These are phyloP conservation scores for Lithospermum erythrorhizon DNA, from an alignment of 257 asterid species.

Conservation along the genomic window DNA sequence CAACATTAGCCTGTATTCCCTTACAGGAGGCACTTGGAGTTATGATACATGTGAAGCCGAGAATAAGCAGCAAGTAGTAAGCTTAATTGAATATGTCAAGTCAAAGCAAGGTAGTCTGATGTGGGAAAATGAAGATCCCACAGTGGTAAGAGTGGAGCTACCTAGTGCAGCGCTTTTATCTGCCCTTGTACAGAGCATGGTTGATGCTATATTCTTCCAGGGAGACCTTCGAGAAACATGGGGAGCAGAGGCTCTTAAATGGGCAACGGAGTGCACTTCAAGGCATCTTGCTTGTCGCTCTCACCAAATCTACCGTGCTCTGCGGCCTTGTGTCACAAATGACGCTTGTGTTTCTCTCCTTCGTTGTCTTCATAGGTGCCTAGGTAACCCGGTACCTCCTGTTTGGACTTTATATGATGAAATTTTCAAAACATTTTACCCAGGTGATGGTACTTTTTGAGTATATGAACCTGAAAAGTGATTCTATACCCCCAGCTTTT, in stretches of 20 bases:
- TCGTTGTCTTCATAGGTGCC: constrained; percentile 91
- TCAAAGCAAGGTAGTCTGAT: constrained; percentile 95
- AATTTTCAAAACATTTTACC: constrained; percentile 72
- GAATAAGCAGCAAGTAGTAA: constrained; percentile 90
- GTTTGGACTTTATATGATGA: constrained; percentile 92
- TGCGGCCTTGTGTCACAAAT: constrained; percentile 81
- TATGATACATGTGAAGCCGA: constrained; percentile 91
- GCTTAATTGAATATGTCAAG: constrained; percentile 89
- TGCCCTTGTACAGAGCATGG: constrained; percentile 98
- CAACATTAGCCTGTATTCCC: constrained; percentile 91
- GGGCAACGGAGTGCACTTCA: constrained; percentile 99
- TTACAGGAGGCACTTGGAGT: constrained; percentile 97
- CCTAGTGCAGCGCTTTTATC: constrained; percentile 97
- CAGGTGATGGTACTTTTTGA: constrained; percentile 99
- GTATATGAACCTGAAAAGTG: constrained; percentile 93
- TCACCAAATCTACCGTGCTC: constrained; percentile 97
- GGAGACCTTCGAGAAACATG: constrained; percentile 98
- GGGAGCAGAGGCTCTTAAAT: constrained; percentile 96
- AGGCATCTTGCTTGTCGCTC: constrained; percentile 98
- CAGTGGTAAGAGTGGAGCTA: constrained; percentile 69
- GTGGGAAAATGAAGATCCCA: constrained; percentile 99
- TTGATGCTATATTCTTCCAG: constrained; percentile 94
- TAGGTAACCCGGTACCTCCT: constrained; percentile 85
- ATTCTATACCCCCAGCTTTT: constrained; percentile 96
- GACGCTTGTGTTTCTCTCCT: constrained; percentile 94